Base-by-base conservation (phyloP, 2,329 filamentous ascomycete species). In the Pestalotiopsis sp. region DNA sequence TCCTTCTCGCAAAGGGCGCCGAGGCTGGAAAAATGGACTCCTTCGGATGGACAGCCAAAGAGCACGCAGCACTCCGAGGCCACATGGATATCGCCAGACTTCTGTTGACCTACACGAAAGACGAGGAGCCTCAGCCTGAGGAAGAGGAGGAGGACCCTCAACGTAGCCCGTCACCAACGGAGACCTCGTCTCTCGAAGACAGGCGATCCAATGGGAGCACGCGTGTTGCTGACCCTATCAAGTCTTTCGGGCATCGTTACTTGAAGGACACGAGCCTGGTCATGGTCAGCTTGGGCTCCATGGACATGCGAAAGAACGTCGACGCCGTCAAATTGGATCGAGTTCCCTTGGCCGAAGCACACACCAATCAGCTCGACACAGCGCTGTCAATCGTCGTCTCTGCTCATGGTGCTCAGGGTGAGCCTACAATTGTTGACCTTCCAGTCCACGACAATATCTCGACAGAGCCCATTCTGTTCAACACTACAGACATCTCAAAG, bases 191-290 rank as follows among this genome's bases (percentile, higher is more conserved):
- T 0, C 86, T 91, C 13, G 88, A 87, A 49, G 87, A 88, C 60
- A 83, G 88, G 64, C 85, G 83, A 41, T 91, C 89, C 63, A 82
- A 87, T 74, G 78, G 83, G 66, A 74, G 79, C 23, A 79, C 85
- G 5, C 85, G 90, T 64, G 81, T 86, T 6, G 84, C 90, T 2
- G 94, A 98, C 71, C 92, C 95, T 4, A 88, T 98, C 72, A 98
- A 98, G 81, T 93, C 94, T 1, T 99, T 98, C 79, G 96, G 96
- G 67, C 96, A 99, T 84, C 90, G 95, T 66, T 99, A 98, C 80
- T 87, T 99, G 64, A 97, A 90, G 20, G 90, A 97, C 65, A 91
- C 97, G 75, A 93, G 93, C 71, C 91, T 99, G 84, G 89, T 99
- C 3, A 85, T 98, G 63, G 95, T 99, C 74, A 98, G 94, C 75